These are phyloP conservation scores for Citrullus mucosospermus DNA, from an alignment of 306 rosid species.

Conservation along the genomic window DNA sequence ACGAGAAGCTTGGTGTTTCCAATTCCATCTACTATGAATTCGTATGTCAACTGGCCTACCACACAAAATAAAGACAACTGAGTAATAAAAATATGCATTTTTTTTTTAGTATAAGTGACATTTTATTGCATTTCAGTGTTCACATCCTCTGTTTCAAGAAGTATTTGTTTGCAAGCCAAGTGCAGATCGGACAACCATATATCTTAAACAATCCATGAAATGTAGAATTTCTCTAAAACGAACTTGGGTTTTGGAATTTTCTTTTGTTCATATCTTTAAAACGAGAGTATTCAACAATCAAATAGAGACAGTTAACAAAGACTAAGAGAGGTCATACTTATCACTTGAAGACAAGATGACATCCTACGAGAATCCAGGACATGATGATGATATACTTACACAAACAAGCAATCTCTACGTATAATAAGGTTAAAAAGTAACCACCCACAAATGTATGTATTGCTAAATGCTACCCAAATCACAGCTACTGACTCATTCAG, in stretches of 20 bases:
- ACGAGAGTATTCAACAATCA: background rate
- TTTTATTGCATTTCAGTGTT: background rate
- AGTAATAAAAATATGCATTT: background rate
- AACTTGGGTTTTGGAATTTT: background rate
- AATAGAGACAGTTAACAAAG: background rate
- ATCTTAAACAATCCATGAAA: background rate
- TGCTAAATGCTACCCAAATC: background rate
- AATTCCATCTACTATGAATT: background rate
- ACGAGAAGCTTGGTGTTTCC: background rate
- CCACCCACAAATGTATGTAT: background rate
- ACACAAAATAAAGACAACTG: background rate
- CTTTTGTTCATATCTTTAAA: background rate
- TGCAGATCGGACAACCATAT: background rate
- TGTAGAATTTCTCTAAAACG: background rate
- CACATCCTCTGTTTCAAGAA: background rate
- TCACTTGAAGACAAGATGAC: background rate
- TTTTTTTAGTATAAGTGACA: background rate
- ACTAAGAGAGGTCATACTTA: background rate
- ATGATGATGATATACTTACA: background rate
- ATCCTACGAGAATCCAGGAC: background rate
- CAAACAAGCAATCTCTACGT: background rate
- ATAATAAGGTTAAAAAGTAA: background rate
- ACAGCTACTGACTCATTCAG: background rate
- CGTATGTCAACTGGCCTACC: background rate
- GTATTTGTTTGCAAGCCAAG: too few relatives aligned